Conservation (phyloP, 257 asterid species). For the Solanum appendiculatum region DNA sequence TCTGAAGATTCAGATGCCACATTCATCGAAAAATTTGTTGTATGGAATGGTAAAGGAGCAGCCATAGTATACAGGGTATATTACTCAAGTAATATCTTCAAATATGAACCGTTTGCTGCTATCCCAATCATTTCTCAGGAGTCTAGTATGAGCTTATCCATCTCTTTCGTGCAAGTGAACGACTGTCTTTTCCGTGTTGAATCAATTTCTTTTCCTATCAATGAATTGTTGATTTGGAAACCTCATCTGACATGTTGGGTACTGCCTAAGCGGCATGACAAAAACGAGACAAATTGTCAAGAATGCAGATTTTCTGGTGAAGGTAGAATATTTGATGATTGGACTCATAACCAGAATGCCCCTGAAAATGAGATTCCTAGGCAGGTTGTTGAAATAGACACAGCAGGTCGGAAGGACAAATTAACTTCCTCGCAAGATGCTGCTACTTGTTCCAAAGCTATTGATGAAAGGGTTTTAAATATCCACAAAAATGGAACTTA, state of each 20-base stretch:
- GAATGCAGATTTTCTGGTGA: slow-evolving; percentile 43
- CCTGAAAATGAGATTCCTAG: slow-evolving; percentile 16
- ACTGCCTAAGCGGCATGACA: slow-evolving; percentile 34
- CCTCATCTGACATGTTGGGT: slow-evolving; percentile 72
- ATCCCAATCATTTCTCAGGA: slow-evolving; percentile 47
- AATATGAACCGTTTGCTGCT: slow-evolving; percentile 32
- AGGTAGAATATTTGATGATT: slow-evolving; percentile 40
- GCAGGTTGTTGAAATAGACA: slow-evolving; percentile 11
- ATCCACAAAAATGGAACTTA: slow-evolving; percentile 12
- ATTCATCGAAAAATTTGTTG: slow-evolving; percentile 47
- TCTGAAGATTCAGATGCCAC: slow-evolving; percentile 17
- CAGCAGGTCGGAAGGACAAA: slow-evolving; percentile 1
- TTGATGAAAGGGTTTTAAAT: slow-evolving; percentile 11
- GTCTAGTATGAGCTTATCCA: slow-evolving; percentile 23
- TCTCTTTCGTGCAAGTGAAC: slow-evolving; percentile 43
- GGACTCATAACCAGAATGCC: slow-evolving; percentile 31
- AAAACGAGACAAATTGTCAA: slow-evolving; percentile 17
- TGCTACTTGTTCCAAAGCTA: slow-evolving; percentile 9
- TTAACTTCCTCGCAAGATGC: slow-evolving; percentile 4
- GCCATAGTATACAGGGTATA: slow-evolving; percentile 58
- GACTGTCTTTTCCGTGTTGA: slow-evolving; percentile 49
- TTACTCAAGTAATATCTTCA: slow-evolving; percentile 36
- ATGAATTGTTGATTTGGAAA: slow-evolving; percentile 57
- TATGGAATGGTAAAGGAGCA: slow-evolving; percentile 69
- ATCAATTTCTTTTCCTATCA: slow-evolving; percentile 49